Evolutionary conservation across 768 basidiomycete species (phyloP).

Genomic region (Daedaleopsis nitida): DNA sequence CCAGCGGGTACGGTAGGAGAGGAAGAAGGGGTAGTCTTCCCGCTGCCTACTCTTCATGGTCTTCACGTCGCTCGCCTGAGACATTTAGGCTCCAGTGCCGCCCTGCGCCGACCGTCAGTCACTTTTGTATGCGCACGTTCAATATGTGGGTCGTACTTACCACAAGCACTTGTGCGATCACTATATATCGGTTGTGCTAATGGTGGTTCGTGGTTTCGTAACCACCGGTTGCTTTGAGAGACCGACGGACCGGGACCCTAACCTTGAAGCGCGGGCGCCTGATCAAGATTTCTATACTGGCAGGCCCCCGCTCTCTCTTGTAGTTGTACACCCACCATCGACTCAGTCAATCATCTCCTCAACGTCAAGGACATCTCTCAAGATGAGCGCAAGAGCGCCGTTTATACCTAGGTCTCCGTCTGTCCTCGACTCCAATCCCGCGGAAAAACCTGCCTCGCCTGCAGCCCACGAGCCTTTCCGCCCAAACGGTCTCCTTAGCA

Average conservation of each 20-base stretch:
- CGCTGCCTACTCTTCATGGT: slow-evolving; percentile 27
- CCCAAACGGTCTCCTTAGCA: slow-evolving; percentile 20
- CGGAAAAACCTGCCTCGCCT: not conserved
- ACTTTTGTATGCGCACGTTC: too few relatives aligned
- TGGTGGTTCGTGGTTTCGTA: too few relatives aligned
- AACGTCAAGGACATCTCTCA: not conserved
- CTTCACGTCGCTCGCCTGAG: not conserved
- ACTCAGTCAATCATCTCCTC: too few relatives aligned
- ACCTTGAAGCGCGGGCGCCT: too few relatives aligned
- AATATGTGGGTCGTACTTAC: too few relatives aligned
- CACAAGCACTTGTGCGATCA: too few relatives aligned
- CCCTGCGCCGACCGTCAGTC: too few relatives aligned
- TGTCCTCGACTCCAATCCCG: slow-evolving; percentile 9
- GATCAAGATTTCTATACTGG: not conserved
- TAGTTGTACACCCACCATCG: not conserved
- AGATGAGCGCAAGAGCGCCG: slow-evolving; percentile 30
- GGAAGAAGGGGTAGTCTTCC: slow-evolving; percentile 59
- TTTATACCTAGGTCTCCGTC: slow-evolving; percentile 3
- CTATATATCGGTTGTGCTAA: too few relatives aligned
- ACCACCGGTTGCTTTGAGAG: too few relatives aligned
- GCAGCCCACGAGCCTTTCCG: slow-evolving; percentile 19
- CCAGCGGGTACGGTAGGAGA: slow-evolving; percentile 73
- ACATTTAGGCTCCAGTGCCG: too few relatives aligned
- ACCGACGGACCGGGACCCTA: too few relatives aligned
- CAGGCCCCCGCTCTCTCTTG: not conserved